These are phyloP conservation scores for Gamarada debralockiae DNA, from an alignment of 495 filamentous ascomycete species.

Conservation along the genomic window DNA sequence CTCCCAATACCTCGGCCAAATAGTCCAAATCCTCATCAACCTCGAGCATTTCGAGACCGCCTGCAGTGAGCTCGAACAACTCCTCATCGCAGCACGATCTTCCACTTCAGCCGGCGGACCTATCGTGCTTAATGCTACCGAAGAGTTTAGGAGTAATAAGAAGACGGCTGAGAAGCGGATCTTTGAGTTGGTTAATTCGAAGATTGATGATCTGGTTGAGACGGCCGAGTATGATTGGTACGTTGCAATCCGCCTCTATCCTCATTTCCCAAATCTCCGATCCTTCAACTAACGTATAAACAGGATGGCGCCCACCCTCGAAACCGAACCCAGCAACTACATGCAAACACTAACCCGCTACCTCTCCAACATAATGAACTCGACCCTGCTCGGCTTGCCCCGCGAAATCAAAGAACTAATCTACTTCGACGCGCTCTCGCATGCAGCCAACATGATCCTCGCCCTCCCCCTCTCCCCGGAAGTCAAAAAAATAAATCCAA, in stretches of 20 bases:
- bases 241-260: conserved; percentile 4
- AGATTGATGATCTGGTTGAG: conserved; percentile 96
- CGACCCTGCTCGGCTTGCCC: conserved; percentile 84
- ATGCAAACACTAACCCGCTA: conserved; percentile 91
- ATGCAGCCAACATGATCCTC: conserved; percentile 83
- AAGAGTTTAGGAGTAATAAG: conserved; percentile 82
- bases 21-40: conserved; percentile 97
- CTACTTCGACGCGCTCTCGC: conserved; percentile 92
- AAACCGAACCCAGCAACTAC: conserved; percentile 77
- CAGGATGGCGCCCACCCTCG: conserved; percentile 59
- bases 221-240: conserved; percentile 96
- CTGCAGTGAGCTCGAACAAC: conserved; percentile 78
- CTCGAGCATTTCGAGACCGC: conserved; percentile 94
- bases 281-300: background rate
- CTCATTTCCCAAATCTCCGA: background rate
- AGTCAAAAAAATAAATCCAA: conserved; percentile 81
- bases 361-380: conserved; percentile 94
- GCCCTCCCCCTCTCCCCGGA: conserved; percentile 77
- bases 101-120: conserved; percentile 71
- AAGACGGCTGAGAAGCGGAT: conserved; percentile 96
- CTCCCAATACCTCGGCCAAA: conserved; percentile 92
- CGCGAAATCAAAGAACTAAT: conserved; percentile 95
- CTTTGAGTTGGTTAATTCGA: conserved; percentile 97
- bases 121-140: conserved; percentile 73
- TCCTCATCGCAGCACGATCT: conserved; percentile 76